Evolutionary conservation across 2,329 filamentous ascomycete species (phyloP).

Genomic region (Iodosphaeria phyllophila): DNA sequence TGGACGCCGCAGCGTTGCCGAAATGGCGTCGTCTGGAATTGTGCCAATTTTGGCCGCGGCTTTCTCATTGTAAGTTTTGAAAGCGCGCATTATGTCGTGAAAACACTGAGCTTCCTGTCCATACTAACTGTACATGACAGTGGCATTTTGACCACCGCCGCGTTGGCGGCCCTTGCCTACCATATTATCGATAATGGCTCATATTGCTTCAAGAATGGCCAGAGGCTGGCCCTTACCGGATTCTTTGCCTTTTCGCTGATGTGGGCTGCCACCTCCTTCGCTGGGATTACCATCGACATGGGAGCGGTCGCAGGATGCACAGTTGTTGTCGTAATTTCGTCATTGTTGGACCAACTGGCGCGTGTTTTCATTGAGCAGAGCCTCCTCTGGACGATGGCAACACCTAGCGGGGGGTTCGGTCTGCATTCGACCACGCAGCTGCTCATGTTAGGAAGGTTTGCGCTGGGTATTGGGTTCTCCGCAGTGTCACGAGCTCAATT

Average conservation of each 20-base stretch:
- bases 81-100: constrained; percentile 1
- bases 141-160: constrained; percentile 34
- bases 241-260: constrained; percentile 31
- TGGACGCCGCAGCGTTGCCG: constrained; percentile 9
- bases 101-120: constrained; percentile 4
- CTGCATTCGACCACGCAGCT: constrained; percentile 24
- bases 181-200: constrained; percentile 26
- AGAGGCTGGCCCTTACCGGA: constrained; percentile 43
- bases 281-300: constrained; percentile 26
- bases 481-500: constrained; percentile 34
- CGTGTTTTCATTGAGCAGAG: constrained; percentile 34
- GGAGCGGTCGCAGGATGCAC: constrained; percentile 27
- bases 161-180: constrained; percentile 26
- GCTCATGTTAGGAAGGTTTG: constrained; percentile 26
- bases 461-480: constrained; percentile 33
- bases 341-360: constrained; percentile 37
- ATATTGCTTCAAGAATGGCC: constrained; percentile 32
- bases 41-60: constrained; percentile 31
- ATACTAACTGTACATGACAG: constrained; percentile 16
- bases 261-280: constrained; percentile 34
- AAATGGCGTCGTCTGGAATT: constrained; percentile 25
- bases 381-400: constrained; percentile 29
- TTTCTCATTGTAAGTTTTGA: constrained; percentile 31
- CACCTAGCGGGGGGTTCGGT: constrained; percentile 15
- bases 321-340: constrained; percentile 29